These are phyloP conservation scores for Torulaspora microellipsoides DNA, from an alignment of 805 yeast species.

Conservation along the genomic window DNA sequence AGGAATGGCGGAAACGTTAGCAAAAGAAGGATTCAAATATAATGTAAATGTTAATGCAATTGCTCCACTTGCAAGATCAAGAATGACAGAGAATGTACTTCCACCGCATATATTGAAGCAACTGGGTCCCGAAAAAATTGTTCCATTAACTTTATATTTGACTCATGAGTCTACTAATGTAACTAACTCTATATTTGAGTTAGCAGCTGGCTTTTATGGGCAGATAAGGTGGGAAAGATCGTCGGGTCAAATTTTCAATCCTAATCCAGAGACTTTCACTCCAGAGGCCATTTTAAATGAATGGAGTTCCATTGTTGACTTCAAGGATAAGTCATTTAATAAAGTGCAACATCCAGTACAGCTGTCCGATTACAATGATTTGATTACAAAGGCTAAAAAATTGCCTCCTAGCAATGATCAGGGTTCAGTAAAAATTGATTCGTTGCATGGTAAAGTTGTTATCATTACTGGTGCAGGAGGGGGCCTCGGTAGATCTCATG, in stretches of 20 bases:
- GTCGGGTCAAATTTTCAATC: constrained; percentile 77
- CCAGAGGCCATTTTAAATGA: constrained; percentile 76
- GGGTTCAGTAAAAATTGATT: constrained; percentile 46
- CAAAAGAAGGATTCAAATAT: constrained; percentile 85
- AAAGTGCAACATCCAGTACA: constrained; percentile 63
- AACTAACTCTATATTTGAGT: constrained; percentile 77
- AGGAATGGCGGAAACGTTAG: constrained; percentile 90
- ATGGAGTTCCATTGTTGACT: constrained; percentile 60
- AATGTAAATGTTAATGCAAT: constrained; percentile 82
- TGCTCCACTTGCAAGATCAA: constrained; percentile 92
- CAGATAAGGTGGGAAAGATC: constrained; percentile 95
- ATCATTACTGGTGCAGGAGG: constrained; percentile 93
- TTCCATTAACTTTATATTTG: constrained; percentile 83
- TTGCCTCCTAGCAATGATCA: constrained; percentile 53
- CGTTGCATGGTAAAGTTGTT: constrained; percentile 79
- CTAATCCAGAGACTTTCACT: constrained; percentile 63
- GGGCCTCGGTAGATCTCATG: constrained; percentile 91
- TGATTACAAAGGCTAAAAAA: constrained; percentile 48
- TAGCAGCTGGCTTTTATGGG: constrained; percentile 90
- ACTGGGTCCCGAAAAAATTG: constrained; percentile 80
- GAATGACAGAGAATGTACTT: constrained; percentile 89
- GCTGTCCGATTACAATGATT: constrained; percentile 63
- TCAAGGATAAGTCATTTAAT: constrained; percentile 52
- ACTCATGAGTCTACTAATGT: constrained; percentile 60
- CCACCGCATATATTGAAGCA: constrained; percentile 81